These are phyloP conservation scores for Piper longum DNA, from an alignment of 164 flowering plant species.

Conservation along the genomic window DNA sequence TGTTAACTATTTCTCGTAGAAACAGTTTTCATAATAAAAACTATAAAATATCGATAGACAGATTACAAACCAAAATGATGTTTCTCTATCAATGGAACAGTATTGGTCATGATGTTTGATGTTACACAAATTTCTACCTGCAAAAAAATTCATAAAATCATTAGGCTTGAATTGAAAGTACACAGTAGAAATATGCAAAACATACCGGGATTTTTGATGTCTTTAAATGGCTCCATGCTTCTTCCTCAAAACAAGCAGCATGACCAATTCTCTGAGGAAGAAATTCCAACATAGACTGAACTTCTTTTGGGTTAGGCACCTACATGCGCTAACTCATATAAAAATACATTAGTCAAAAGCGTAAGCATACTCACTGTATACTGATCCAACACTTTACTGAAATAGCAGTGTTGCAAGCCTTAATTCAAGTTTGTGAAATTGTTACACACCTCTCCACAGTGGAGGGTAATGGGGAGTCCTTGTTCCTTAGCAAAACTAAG, in stretches of 20 bases:
- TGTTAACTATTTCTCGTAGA: no score
- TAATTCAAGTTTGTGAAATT: conserved; percentile 1
- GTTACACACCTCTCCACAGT: conserved; percentile 86
- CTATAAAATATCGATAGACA: not conserved
- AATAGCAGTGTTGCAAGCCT: not conserved
- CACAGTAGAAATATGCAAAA: not conserved
- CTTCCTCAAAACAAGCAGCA: conserved; percentile 65
- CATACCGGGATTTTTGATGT: conserved; percentile 59
- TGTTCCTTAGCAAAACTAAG: conserved; percentile 60
- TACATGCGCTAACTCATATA: conserved; percentile 39
- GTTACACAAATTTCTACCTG: conserved; percentile 98
- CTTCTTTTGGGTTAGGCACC: conserved; percentile 69
- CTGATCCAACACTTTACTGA: not conserved
- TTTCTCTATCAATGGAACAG: conserved; percentile 52
- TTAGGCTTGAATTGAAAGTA: not conserved
- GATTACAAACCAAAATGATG: conserved; percentile 77
- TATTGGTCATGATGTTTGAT: conserved; percentile 60
- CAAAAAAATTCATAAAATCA: conserved; percentile 6
- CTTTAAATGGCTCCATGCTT: conserved; percentile 61
- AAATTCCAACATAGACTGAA: conserved; percentile 72
- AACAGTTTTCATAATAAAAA: not conserved
- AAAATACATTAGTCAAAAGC: conserved; percentile 25
- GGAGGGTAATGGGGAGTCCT: conserved; percentile 72
- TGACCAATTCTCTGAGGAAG: conserved; percentile 83
- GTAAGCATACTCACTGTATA: not conserved